Evolutionary conservation across 768 basidiomycete genomes (phyloP).

Genomic region (Russula dissimulans): DNA sequence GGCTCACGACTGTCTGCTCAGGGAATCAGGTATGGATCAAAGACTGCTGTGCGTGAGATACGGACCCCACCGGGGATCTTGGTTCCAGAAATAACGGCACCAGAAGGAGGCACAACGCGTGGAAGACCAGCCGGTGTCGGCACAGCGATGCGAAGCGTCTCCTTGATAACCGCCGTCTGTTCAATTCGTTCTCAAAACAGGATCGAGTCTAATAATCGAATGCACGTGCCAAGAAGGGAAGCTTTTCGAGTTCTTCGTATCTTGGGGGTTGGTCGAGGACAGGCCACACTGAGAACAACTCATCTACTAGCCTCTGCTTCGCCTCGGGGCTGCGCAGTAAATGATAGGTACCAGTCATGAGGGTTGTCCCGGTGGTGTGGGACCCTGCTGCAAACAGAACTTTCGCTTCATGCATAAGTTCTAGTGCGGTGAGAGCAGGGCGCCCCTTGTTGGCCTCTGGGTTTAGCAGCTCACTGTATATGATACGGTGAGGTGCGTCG

Average conservation of each 20-base stretch:
- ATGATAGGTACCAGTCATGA: conserved; percentile 9
- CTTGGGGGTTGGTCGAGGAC: neutral
- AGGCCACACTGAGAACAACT: conserved; percentile 3
- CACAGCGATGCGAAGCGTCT: neutral
- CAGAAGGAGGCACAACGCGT: conserved; percentile 8
- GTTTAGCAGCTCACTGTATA: conserved; percentile 5
- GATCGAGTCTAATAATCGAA: neutral
- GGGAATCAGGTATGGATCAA: neutral
- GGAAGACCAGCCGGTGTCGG: conserved; percentile 2
- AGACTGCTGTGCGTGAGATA: neutral
- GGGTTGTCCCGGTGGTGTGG: conserved; percentile 6
- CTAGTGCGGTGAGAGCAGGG: neutral
- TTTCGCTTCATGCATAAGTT: conserved; percentile 4
- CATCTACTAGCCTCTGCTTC: conserved; percentile 4
- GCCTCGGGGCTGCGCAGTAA: neutral
- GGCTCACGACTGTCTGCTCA: conserved; percentile 8
- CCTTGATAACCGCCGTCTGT: conserved; percentile 14
- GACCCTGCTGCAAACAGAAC: conserved; percentile 10
- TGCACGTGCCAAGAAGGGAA: conserved; percentile 6
- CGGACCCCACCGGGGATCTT: conserved; percentile 7
- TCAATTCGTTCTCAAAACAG: neutral
- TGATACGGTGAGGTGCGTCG: conserved; percentile 9
- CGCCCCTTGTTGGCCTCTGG: conserved; percentile 6
- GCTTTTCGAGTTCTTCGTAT: conserved; percentile 7
- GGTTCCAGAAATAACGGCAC: conserved; percentile 2